Conservation (phyloP, 352 stramenopile species). For the Elongisporangium prolatum region DNA sequence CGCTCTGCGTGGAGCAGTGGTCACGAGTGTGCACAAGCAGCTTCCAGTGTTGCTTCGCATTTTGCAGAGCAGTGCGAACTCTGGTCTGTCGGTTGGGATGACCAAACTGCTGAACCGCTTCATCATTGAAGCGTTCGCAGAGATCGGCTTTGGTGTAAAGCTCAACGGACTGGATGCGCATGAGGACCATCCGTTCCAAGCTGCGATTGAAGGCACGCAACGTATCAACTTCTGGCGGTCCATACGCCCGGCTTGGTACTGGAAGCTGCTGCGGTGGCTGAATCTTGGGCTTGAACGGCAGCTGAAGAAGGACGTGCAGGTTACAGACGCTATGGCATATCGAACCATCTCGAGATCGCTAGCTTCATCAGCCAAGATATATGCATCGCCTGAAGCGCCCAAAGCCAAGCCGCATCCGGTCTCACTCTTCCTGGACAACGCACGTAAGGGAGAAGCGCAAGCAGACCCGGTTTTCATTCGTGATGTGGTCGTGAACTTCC, state of each 20-base stretch:
- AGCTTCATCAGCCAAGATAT: slow-evolving; percentile 3
- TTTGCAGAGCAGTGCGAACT: slow-evolving; percentile 9
- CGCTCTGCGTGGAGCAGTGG: slow-evolving; percentile 49
- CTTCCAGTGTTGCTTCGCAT: slow-evolving; percentile 20
- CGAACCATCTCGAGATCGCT: slow-evolving; percentile 5
- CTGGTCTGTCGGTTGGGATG: slow-evolving; percentile 12
- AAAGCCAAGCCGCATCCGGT: slow-evolving; percentile 24
- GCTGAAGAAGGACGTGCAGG: slow-evolving; percentile 21
- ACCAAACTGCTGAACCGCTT: slow-evolving; percentile 43
- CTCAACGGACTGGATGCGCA: slow-evolving; percentile 10
- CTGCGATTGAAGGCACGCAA: slow-evolving; percentile 31
- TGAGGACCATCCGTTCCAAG: slow-evolving; percentile 15
- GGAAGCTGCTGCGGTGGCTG: slow-evolving; percentile 32
- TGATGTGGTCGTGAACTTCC: slow-evolving; percentile 70
- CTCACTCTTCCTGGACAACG: slow-evolving; percentile 36
- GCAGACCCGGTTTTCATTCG: slow-evolving; percentile 36
- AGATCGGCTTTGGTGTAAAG: slow-evolving; percentile 35
- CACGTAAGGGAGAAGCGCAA: slow-evolving; percentile 25
- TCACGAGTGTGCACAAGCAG: slow-evolving; percentile 29
- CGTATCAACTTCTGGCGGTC: slow-evolving; percentile 27
- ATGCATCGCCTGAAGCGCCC: background rate
- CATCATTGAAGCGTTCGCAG: slow-evolving; percentile 42
- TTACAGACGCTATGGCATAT: slow-evolving; percentile 27
- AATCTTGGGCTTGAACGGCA: slow-evolving; percentile 29
- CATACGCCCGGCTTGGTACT: slow-evolving; percentile 30